These are phyloP conservation scores for Calonectria leucothoes DNA, from an alignment of 2,329 filamentous ascomycete species.

Conservation along the genomic window DNA sequence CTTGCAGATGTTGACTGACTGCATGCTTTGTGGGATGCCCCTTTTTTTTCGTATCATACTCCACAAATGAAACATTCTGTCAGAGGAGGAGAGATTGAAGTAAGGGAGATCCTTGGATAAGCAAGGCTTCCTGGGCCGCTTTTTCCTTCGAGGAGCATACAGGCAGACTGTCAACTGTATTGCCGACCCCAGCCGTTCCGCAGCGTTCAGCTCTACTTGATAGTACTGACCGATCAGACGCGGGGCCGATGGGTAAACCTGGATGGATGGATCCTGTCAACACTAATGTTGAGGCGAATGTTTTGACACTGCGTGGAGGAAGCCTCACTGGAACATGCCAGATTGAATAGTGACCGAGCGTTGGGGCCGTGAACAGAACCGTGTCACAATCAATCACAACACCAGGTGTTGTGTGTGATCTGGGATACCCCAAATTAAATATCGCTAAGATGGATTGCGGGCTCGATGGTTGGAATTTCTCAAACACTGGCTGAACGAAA, in stretches of 20 bases:
- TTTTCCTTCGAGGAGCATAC: slow-evolving; percentile 1
- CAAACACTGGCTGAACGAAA: slow-evolving; percentile 20
- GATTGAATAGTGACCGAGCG: slow-evolving; percentile 15
- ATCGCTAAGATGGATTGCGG: not conserved
- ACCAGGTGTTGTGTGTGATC: not conserved
- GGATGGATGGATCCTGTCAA: slow-evolving; percentile 18
- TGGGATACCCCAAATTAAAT: not conserved
- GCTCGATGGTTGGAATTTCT: not conserved
- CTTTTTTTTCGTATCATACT: slow-evolving; percentile 23
- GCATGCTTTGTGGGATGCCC: slow-evolving; percentile 12
- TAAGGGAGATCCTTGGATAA: slow-evolving; percentile 25
- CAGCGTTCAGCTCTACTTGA: slow-evolving; percentile 19
- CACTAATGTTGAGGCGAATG: slow-evolving; percentile 9
- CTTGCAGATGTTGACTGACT: not conserved
- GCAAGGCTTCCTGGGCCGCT: slow-evolving; percentile 12
- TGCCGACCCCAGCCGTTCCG: slow-evolving; percentile 26
- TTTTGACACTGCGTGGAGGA: slow-evolving; percentile 13
- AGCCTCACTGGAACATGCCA: slow-evolving; percentile 10
- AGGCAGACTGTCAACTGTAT: slow-evolving; percentile 24
- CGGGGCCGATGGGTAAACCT: slow-evolving; percentile 14
- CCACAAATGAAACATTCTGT: slow-evolving; percentile 35
- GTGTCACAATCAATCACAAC: slow-evolving; percentile 3
- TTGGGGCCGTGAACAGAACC: slow-evolving; percentile 18
- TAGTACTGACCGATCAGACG: slow-evolving; percentile 21
- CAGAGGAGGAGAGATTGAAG: slow-evolving; percentile 20